Evolutionary conservation across 2,329 filamentous ascomycete genomes (phyloP).

Genomic region (Leptoxyphium fumago): DNA sequence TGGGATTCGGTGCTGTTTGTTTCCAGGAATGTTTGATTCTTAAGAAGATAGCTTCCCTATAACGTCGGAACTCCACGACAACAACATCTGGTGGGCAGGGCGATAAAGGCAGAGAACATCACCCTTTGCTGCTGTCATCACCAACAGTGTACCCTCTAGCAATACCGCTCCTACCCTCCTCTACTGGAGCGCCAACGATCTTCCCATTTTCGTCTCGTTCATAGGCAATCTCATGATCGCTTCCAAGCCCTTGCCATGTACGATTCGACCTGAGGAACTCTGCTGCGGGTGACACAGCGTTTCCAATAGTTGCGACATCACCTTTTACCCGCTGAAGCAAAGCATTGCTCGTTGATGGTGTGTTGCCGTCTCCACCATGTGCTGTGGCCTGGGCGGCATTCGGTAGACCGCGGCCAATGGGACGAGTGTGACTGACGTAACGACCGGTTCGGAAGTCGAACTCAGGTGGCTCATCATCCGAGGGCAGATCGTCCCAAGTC

Average conservation of each 20-base stretch:
- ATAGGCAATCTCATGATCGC: constrained; percentile 55
- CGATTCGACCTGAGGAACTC: constrained; percentile 69
- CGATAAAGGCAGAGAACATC: not conserved
- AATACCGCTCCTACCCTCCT: constrained; percentile 76
- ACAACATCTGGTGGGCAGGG: too few relatives aligned
- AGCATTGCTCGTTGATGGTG: constrained; percentile 22
- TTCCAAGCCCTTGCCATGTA: constrained; percentile 85
- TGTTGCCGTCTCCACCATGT: constrained; percentile 9
- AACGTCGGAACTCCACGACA: too few relatives aligned
- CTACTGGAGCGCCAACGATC: constrained; percentile 48
- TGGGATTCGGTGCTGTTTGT: too few relatives aligned
- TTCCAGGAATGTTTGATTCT: too few relatives aligned
- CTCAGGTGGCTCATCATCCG: constrained; percentile 52
- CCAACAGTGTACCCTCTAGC: constrained; percentile 78
- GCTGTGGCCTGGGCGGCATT: not conserved
- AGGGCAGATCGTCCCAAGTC: constrained; percentile 55
- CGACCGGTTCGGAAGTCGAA: constrained; percentile 83
- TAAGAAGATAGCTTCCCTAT: too few relatives aligned
- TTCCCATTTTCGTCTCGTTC: constrained; percentile 40
- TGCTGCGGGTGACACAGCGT: constrained; percentile 78
- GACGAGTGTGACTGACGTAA: constrained; percentile 64
- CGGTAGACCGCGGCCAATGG: constrained; percentile 37
- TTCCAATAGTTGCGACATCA: constrained; percentile 68
- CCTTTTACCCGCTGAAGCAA: constrained; percentile 52
- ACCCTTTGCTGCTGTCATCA: constrained; percentile 23